A percentile compares a stretch with the other conserved stretches of the same genome.
Conservation (phyloP, 2,329 filamentous ascomycete genomes). For the Fonsecaea multimorphosa region DNA sequence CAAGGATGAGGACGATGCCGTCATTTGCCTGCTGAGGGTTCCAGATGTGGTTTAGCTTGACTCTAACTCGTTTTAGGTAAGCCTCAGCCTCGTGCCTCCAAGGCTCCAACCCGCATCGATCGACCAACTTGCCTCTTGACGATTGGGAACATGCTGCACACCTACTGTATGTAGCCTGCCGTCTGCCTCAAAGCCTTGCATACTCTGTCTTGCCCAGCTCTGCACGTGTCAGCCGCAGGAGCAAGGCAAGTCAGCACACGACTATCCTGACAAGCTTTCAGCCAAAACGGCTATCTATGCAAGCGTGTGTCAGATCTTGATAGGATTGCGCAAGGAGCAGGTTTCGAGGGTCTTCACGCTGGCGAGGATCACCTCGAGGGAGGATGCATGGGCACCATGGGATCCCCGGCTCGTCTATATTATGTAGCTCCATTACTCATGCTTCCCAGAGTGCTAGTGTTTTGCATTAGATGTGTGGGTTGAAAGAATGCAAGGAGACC, state of each 20-base stretch:
- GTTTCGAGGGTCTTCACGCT: no score
- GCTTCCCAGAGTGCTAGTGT: not conserved
- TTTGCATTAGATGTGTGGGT: no score
- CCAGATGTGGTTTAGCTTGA: not conserved
- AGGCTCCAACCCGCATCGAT: not conserved
- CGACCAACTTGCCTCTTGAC: not conserved
- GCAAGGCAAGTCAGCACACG: no score
- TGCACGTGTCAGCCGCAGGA: no score
- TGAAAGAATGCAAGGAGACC: not conserved
- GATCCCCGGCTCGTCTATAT: not conserved
- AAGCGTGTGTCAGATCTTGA: no score
- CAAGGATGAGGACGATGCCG: constrained; percentile 4
- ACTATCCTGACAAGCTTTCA: no score
- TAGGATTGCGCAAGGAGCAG: no score
- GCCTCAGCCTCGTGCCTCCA: not conserved
- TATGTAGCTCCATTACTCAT: not conserved
- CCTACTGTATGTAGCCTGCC: no score
- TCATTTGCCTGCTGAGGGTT: not conserved
- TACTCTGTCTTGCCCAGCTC: not conserved
- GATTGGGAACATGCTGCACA: no score
- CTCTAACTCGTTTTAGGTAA: not conserved
- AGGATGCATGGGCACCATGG: not conserved
- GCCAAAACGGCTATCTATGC: no score
- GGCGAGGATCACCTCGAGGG: not conserved
- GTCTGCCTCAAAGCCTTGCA: no score